Conservation (phyloP, 306 rosid species). For the Urtica urens region DNA sequence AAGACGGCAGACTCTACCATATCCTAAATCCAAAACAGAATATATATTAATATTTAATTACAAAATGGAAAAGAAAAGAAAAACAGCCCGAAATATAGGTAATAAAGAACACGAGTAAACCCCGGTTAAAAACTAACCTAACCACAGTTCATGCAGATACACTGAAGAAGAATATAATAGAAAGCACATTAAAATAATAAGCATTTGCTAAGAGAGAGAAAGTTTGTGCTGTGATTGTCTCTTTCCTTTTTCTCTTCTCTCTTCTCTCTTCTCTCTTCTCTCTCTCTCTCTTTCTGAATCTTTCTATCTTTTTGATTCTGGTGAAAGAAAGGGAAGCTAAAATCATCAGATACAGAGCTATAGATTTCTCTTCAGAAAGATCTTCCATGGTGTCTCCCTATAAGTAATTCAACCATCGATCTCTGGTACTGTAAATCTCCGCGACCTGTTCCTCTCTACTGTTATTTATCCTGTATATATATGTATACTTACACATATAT, state of each 20-base stretch:
- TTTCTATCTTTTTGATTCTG: not conserved
- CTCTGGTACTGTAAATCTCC: not conserved
- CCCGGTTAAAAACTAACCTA: conserved; percentile 1
- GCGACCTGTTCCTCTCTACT: not conserved
- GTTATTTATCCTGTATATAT: not conserved
- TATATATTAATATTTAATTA: no score
- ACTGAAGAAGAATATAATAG: not conserved
- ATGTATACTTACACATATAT: not conserved
- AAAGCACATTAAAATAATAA: not conserved
- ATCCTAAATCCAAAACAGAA: no score
- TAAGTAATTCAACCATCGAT: not conserved
- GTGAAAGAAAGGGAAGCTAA: not conserved
- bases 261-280: not conserved
- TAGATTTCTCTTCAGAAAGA: no score
- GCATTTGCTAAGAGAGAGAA: not conserved
- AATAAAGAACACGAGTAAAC: not conserved
- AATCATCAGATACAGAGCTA: no score
- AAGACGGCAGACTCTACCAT: not conserved
- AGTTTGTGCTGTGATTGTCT: not conserved
- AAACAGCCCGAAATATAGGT: not conserved
- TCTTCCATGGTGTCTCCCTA: not conserved
- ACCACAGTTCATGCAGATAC: not conserved
- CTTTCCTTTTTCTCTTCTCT: not conserved
- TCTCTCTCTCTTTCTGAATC: not conserved
- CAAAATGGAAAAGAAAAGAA: not conserved